phyloP scores from a whole-genome alignment of 2,329 filamentous ascomycete species.

The Thielaviopsis cerberus region DNA sequence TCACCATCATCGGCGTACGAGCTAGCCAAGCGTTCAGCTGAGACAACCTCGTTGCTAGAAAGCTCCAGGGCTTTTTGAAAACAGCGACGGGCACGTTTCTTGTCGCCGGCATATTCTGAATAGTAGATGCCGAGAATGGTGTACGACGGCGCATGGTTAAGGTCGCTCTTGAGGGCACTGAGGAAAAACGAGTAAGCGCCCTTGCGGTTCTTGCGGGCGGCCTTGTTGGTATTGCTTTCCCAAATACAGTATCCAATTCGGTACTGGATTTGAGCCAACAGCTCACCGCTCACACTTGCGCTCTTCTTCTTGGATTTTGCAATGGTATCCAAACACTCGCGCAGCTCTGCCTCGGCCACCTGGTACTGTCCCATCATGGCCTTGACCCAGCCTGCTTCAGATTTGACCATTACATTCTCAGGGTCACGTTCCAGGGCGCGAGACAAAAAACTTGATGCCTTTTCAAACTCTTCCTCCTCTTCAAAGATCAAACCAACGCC shows the following conservation, averaged over 20 bases:
- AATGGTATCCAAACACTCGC: constrained; percentile 48
- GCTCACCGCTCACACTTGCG: constrained; percentile 32
- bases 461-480: constrained; percentile 73
- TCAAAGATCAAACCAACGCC: constrained; percentile 83
- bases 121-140: constrained; percentile 83
- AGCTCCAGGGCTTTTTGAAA: constrained; percentile 94
- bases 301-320: constrained; percentile 42
- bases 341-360: constrained; percentile 48
- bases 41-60: constrained; percentile 66
- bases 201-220: constrained; percentile 59
- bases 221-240: constrained; percentile 57
- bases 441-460: constrained; percentile 63
- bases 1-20: constrained; percentile 79
- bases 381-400: constrained; percentile 84
- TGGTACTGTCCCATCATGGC: constrained; percentile 62
- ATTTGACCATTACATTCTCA: constrained; percentile 57
- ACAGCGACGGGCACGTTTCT: constrained; percentile 68
- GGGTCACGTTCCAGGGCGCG: constrained; percentile 57
- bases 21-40: constrained; percentile 69
- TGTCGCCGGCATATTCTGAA: constrained; percentile 75
- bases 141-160: constrained; percentile 78
- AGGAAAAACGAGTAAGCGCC: constrained; percentile 75
- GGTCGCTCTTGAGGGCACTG: constrained; percentile 64
- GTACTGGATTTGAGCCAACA: constrained; percentile 75
- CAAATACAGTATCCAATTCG: constrained; percentile 74